These are phyloP conservation scores for Elsinoe necatrix DNA, from an alignment of 2,329 filamentous ascomycete genomes.

Conservation along the genomic window DNA sequence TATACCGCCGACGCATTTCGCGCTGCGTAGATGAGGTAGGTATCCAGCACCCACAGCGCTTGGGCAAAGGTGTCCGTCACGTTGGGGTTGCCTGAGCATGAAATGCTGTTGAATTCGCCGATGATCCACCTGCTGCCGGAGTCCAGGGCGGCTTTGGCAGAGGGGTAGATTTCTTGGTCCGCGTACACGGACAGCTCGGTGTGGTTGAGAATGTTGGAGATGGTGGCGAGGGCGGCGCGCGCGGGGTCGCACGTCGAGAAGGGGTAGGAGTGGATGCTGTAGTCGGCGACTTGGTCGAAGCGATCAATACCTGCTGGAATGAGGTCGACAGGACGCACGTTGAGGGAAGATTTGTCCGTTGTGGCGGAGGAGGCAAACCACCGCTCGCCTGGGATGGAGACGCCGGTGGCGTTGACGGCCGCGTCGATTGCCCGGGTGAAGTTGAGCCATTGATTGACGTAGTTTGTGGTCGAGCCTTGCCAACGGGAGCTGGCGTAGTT, in stretches of 20 bases:
- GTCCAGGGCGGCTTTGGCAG: conserved; percentile 24
- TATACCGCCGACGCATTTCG: conserved; percentile 33
- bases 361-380: conserved; percentile 28
- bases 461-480: conserved; percentile 23
- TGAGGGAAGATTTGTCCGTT: conserved; percentile 23
- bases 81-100: conserved; percentile 33
- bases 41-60: conserved; percentile 35
- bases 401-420: conserved; percentile 20
- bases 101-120: conserved; percentile 36
- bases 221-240: conserved; percentile 23
- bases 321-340: conserved; percentile 25
- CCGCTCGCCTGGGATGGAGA: conserved; percentile 17
- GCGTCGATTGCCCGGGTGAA: conserved; percentile 24
- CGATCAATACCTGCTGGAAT: conserved; percentile 26
- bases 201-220: conserved; percentile 26
- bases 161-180: conserved; percentile 25
- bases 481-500: conserved; percentile 24
- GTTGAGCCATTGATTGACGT: conserved; percentile 27
- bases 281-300: conserved; percentile 23
- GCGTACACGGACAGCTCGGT: conserved; percentile 24
- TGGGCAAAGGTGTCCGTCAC: conserved; percentile 37
- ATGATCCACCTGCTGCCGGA: conserved; percentile 27
- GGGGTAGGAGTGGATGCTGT: conserved; percentile 26
- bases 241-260: conserved; percentile 26
- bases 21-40: conserved; percentile 32